Base-by-base conservation (phyloP, 208 protist species). In the Trypanosoma scelopori region DNA sequence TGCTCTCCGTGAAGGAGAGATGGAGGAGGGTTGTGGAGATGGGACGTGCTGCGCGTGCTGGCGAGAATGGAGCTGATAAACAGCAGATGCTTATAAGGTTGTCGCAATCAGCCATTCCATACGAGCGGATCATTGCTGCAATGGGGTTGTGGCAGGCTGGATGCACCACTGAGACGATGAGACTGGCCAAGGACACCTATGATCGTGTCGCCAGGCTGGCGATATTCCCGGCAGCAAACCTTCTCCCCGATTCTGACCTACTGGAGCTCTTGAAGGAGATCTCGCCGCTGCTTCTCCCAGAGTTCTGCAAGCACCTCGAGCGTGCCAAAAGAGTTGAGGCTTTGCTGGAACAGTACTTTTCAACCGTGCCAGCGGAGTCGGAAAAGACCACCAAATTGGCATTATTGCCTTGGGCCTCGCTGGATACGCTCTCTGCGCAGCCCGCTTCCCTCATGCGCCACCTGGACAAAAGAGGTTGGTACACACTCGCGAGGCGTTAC, bases 231-330 rank as follows among this genome's bases (percentile, higher is more conserved):
- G 65, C 57, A 18, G 65, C 55, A 11, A 46, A 28, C 22, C 6
- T 22, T 22, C 15, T 71, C 3, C n/a, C 43, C 11, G 57, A 71
- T 51, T 7, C 3, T 16, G 56, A 47, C 39, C 12, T 71, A 25
- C 25, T 50, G 22, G 3, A 45, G 18, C 43, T 71, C n/a, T 71
- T 71, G 50, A n/a, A 51, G 18, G 65, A 71, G 30, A 18, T 71
- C 12, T 56, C 65, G 18, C n/a, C 20, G 0, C 23, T 18, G 1
- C 65, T 55, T 41, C 22, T 71, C 13, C 11, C 20, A 20, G 1
- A 39, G n/a, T 51, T 71, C 2, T 71, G 65, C 35, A 42, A 41
- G 7, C 27, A 22, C 15, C 49, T 71, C 5, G 57, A 63, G 25
- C 27, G 32, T 0, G 37, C 16, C 13, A 41, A 30, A 18, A 53